Percentiles rank a stretch among this genome's conserved stretches.
Conservation (phyloP, 768 basidiomycete genomes). For the Boletus edulis region DNA sequence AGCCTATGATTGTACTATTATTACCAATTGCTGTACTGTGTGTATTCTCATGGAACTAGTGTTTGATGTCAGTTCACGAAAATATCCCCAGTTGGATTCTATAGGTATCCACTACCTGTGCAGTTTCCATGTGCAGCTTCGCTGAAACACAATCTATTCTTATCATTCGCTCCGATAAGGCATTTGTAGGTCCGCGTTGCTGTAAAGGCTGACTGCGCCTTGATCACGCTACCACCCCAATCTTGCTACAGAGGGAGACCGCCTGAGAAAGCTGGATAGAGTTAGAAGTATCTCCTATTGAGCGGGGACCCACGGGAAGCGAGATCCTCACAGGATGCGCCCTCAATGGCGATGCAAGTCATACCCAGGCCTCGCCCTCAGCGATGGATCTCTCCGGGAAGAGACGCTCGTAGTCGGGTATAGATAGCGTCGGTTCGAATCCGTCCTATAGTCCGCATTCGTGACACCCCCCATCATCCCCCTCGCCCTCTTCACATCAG, state of each 20-base stretch:
- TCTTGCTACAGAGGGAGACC: not conserved
- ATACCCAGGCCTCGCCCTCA: not conserved
- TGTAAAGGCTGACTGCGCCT: slow-evolving; percentile 11
- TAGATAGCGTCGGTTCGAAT: slow-evolving; percentile 17
- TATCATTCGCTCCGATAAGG: slow-evolving; percentile 7
- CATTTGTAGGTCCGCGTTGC: slow-evolving; percentile 21
- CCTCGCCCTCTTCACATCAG: not conserved
- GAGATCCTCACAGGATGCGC: slow-evolving; percentile 9
- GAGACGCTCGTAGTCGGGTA: slow-evolving; percentile 10
- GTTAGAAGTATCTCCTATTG: not conserved
- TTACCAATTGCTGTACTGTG: not conserved
- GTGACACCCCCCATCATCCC: not conserved
- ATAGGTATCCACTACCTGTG: not conserved
- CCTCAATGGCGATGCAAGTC: not conserved
- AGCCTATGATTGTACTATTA: not conserved
- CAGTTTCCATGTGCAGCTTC: not conserved
- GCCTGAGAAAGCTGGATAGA: slow-evolving; percentile 1
- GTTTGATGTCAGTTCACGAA: not conserved
- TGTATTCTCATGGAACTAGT: slow-evolving; percentile 2
- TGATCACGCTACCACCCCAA: not conserved
- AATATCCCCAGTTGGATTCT: not conserved
- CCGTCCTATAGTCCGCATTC: not conserved
- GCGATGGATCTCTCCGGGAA: slow-evolving; percentile 18
- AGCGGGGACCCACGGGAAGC: slow-evolving; percentile 2
- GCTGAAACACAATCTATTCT: slow-evolving; percentile 4